Conservation (phyloP, 768 basidiomycete genomes). For the Naganishia kalamii region DNA sequence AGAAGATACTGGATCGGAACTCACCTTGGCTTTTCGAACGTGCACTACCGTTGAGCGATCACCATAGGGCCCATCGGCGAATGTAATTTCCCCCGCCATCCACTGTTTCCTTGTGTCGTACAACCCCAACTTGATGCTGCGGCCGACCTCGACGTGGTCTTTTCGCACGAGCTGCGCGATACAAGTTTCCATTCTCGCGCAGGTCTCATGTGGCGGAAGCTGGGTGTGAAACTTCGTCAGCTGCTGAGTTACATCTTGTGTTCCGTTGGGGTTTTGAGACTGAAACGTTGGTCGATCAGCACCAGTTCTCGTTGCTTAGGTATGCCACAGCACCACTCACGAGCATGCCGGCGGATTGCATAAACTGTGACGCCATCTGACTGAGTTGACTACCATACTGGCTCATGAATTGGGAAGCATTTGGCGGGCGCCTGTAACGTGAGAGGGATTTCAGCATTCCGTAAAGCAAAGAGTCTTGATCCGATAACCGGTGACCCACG, state of each 20-base stretch:
- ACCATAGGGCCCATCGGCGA: constrained; percentile 7
- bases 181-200: not conserved
- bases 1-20: not conserved
- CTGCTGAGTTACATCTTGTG: not conserved
- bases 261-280: not conserved
- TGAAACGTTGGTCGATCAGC: not conserved
- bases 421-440: constrained; percentile 27
- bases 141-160: not conserved
- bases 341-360: constrained; percentile 40
- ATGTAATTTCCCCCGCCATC: constrained; percentile 16
- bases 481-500: constrained; percentile 20
- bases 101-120: constrained; percentile 22
- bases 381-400: constrained; percentile 27
- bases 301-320: not conserved
- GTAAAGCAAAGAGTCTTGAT: not conserved
- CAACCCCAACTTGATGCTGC: constrained; percentile 3
- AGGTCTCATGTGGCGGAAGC: not conserved
- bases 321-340: constrained; percentile 26
- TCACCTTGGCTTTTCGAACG: constrained; percentile 17
- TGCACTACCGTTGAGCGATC: constrained; percentile 10
- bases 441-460: not conserved
- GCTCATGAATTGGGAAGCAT: constrained; percentile 26
- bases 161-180: constrained; percentile 2
- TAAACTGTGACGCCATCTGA: constrained; percentile 42
- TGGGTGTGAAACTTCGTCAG: constrained; percentile 17